These are phyloP conservation scores for Beauveria pseudobassiana DNA, from an alignment of 2,329 filamentous ascomycete species.

Conservation along the genomic window DNA sequence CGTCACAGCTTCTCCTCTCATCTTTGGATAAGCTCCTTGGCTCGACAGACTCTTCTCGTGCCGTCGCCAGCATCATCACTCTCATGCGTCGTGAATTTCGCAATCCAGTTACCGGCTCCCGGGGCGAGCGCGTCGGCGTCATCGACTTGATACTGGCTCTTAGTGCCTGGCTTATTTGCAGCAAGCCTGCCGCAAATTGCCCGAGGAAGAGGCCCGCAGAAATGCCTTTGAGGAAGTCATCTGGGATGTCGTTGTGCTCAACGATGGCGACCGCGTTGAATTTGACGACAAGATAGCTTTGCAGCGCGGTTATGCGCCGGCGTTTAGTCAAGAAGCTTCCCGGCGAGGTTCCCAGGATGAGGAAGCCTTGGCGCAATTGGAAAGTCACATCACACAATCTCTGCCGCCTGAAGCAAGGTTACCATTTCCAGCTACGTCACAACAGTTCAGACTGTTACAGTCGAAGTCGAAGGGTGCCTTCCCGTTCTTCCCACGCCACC, in stretches of 20 bases:
- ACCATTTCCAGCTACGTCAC: constrained; percentile 52
- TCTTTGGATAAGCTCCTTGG: constrained; percentile 58
- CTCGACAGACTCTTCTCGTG: constrained; percentile 61
- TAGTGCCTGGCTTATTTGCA: constrained; percentile 57
- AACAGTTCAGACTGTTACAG: constrained; percentile 56
- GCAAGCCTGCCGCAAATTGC: constrained; percentile 43
- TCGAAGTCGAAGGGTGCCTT: constrained; percentile 50
- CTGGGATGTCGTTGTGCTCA: constrained; percentile 60
- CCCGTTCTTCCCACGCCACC: constrained; percentile 47
- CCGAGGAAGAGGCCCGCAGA: constrained; percentile 41
- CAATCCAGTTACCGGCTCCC: constrained; percentile 51
- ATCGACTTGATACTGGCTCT: constrained; percentile 54
- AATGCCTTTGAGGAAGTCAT: constrained; percentile 48
- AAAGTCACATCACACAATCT: constrained; percentile 46
- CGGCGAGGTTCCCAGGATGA: constrained; percentile 17
- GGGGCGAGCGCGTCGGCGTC: constrained; percentile 53
- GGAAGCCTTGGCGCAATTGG: constrained; percentile 38
- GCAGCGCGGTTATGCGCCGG: background rate
- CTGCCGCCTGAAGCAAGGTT: constrained; percentile 48
- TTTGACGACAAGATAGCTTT: constrained; percentile 30
- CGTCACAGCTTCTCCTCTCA: constrained; percentile 50
- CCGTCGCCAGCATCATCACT: constrained; percentile 59
- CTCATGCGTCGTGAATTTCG: constrained; percentile 57
- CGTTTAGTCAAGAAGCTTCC: background rate
- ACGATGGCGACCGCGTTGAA: constrained; percentile 51